A percentile compares a stretch with the other conserved stretches of the same genome.
Conservation (phyloP, 1,284 basidiomycete species). For the Boletus austroedulis region DNA sequence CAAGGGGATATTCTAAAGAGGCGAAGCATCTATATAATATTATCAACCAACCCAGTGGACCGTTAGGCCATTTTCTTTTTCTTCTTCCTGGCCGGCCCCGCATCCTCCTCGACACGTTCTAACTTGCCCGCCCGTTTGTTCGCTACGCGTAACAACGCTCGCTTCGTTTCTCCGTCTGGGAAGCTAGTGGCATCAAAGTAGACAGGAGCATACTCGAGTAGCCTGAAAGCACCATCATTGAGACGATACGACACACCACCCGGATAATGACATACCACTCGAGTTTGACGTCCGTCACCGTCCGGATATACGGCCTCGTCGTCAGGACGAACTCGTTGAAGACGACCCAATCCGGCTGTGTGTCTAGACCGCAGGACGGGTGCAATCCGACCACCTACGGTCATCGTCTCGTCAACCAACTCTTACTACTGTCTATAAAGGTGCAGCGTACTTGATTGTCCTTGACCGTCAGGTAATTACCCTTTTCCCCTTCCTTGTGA, state of each 20-base stretch:
- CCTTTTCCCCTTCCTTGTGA: conserved; percentile 92
- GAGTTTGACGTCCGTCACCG: conserved; percentile 83
- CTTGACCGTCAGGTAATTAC: conserved; percentile 85
- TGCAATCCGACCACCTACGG: conserved; percentile 85
- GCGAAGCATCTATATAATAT: background rate
- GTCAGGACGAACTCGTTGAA: conserved; percentile 99
- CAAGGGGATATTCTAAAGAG: background rate
- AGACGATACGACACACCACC: background rate
- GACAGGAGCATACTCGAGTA: conserved; percentile 74
- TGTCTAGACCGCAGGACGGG: conserved; percentile 88
- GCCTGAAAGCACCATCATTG: conserved; percentile 44
- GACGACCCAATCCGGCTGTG: conserved; percentile 94
- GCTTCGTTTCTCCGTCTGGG: conserved; percentile 73
- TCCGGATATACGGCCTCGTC: conserved; percentile 86
- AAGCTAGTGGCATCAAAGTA: conserved; percentile 80
- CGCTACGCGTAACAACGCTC: conserved; percentile 52
- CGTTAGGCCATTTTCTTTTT: conserved; percentile 11
- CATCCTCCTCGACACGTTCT: conserved; percentile 27
- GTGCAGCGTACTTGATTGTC: conserved; percentile 71
- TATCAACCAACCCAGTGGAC: background rate
- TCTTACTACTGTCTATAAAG: background rate
- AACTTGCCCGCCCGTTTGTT: conserved; percentile 42
- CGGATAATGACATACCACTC: conserved; percentile 68
- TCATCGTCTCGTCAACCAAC: conserved; percentile 2
- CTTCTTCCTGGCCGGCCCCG: conserved; percentile 30